These are phyloP conservation scores for Moniliella sp. DNA, from an alignment of 1,284 basidiomycete species.

Conservation along the genomic window DNA sequence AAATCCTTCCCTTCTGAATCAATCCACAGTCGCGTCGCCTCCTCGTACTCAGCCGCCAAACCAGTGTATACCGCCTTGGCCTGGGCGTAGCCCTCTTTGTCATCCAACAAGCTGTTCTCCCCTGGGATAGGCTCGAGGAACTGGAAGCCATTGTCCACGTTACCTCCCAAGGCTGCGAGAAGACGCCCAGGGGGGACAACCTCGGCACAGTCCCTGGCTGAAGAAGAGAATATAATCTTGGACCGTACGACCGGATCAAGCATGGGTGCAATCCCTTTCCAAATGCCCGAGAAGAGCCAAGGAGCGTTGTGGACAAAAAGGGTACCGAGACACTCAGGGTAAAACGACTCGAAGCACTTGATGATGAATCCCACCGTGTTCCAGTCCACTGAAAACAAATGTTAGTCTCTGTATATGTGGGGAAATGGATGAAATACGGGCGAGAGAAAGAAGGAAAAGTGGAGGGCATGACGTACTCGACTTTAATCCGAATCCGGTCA, in stretches of 20 bases:
- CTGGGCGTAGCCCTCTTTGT: constrained; percentile 22
- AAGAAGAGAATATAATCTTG: constrained; percentile 20
- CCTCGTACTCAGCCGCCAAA: constrained; percentile 23
- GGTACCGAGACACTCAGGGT: no score
- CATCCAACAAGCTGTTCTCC: constrained; percentile 27
- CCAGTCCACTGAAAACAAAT: no score
- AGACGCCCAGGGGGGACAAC: constrained; percentile 18
- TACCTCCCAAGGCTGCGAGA: constrained; percentile 11
- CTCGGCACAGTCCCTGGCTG: constrained; percentile 19
- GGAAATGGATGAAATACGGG: no score
- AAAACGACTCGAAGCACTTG: no score
- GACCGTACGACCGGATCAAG: constrained; percentile 19
- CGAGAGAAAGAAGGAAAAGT: no score
- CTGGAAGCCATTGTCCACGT: constrained; percentile 9
- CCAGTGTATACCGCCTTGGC: constrained; percentile 19
- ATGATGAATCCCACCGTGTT: no score
- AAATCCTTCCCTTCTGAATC: constrained; percentile 10
- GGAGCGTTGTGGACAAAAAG: no score
- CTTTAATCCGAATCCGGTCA: no score
- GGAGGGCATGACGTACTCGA: no score
- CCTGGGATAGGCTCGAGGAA: constrained; percentile 16
- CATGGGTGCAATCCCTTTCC: no score
- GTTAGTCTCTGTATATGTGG: no score
- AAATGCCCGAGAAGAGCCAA: no score
- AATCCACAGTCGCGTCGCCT: constrained; percentile 28